Base-by-base conservation (phyloP, 176 grass and related monocot genomes). In the Otatea glauca region DNA sequence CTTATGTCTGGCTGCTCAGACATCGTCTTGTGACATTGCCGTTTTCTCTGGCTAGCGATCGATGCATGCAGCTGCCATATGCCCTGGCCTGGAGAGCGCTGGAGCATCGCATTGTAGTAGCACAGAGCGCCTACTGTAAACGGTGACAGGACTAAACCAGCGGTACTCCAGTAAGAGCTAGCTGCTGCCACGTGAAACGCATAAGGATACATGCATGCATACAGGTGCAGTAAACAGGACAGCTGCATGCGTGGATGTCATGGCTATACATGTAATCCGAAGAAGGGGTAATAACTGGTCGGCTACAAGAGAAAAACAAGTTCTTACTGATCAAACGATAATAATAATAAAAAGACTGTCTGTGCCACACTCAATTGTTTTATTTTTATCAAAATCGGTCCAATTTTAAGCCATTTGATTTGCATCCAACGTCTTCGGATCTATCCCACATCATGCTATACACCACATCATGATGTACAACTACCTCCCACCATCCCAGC, bases 21-120 rank as follows among this genome's bases (percentile, higher is more conserved):
- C 76, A 73, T 73, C 44, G 76, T 17, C 68, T 77, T 86, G 84
- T 86, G 84, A 73, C 42, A 58, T 56, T 79, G 83, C 83, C 49
- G 50, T 14, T 29, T 14, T 5, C 35, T 27, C 53, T 37, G 20
- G 62, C 14, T 3, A 15, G 13, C 12, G 25, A 15, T 61, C 12
- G 25, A 15, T 61, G 62, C 25, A 7, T 34, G 62, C 62, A 27
- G 60, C 59, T 62, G 62, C 27, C 61, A 64, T 32, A 64, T 32
- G 55, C 20, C 54, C 7, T 8, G 55, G 7, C 55, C 51, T 58
- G 55, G 20, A 6, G 48, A 12, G 14, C 4, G 61, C 41, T 58
- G 79, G 48, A 81, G 63, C 37, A 23, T 29, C 4, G 75, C 84
- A 86, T 71, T 64, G 67, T 79, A 86, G 75, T 58, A 62, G 84